A percentile compares a stretch with the other conserved stretches of the same genome.
Evolutionary conservation across 306 rosid genomes (phyloP).

Genomic region (Begonia loranthoides): DNA sequence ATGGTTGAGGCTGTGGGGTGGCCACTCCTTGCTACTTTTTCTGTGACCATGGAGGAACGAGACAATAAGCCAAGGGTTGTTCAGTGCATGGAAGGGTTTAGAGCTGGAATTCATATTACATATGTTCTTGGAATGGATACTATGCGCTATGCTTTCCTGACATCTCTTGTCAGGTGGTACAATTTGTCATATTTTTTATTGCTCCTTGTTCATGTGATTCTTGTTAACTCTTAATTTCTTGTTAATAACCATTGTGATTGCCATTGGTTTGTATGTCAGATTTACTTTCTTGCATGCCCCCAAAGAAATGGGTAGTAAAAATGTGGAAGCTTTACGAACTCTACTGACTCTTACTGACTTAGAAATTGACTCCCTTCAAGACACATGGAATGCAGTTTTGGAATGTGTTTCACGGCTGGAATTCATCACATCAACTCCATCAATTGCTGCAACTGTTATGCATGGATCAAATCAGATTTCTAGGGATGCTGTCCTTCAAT

Average conservation of each 20-base stretch:
- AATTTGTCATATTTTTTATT: slow-evolving; percentile 4
- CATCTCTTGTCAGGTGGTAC: slow-evolving; percentile 84
- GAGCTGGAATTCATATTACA: slow-evolving; percentile 89
- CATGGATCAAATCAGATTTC: slow-evolving; percentile 96
- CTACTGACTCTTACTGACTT: slow-evolving; percentile 66
- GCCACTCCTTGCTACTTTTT: slow-evolving; percentile 98
- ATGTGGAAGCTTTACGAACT: slow-evolving; percentile 86
- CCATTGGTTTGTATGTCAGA: slow-evolving; percentile 40
- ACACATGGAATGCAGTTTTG: slow-evolving; percentile 98
- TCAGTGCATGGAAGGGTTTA: slow-evolving; percentile 97
- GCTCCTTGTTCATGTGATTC: background rate
- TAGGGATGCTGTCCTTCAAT: slow-evolving; percentile 84
- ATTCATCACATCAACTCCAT: slow-evolving; percentile 67
- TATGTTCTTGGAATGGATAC: slow-evolving; percentile 97
- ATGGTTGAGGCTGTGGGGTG: slow-evolving; percentile 99
- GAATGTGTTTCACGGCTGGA: slow-evolving; percentile 98
- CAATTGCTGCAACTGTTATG: slow-evolving; percentile 84
- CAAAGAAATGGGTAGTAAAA: slow-evolving; percentile 98
- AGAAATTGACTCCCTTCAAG: slow-evolving; percentile 77
- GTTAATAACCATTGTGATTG: slow-evolving; percentile 12
- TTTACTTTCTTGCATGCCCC: slow-evolving; percentile 98
- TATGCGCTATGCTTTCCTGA: slow-evolving; percentile 98
- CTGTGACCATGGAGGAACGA: slow-evolving; percentile 99
- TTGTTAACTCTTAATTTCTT: background rate
- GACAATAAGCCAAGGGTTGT: slow-evolving; percentile 86